A percentile compares a stretch with the other conserved stretches of the same genome.
These are phyloP conservation scores for Kluyveromyces siamensis DNA, from an alignment of 805 yeast genomes.

Conservation along the genomic window DNA sequence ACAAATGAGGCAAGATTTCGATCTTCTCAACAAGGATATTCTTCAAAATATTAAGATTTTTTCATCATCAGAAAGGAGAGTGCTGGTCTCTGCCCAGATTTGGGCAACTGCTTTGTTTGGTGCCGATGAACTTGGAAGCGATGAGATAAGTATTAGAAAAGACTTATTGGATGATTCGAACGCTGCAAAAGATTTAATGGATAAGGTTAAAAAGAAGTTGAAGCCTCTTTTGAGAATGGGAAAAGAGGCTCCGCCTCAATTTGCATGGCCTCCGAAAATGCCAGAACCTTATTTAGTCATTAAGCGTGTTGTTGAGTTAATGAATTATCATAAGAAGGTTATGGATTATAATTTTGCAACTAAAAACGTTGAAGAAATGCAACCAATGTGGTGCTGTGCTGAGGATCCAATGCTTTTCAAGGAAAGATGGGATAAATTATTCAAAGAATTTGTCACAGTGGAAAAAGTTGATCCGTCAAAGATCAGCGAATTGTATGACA, in stretches of 20 bases:
- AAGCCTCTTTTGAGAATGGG: constrained; percentile 93
- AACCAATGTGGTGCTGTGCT: constrained; percentile 88
- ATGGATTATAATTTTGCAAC: constrained; percentile 72
- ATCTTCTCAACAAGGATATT: constrained; percentile 74
- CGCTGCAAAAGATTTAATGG: constrained; percentile 98
- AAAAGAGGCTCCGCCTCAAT: constrained; percentile 92
- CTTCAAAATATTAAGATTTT: constrained; percentile 77
- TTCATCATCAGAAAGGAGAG: constrained; percentile 92
- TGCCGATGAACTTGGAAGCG: constrained; percentile 66
- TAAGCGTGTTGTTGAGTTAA: constrained; percentile 86
- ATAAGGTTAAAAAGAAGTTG: constrained; percentile 90
- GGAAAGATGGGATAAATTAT: constrained; percentile 96
- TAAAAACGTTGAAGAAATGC: constrained; percentile 59
- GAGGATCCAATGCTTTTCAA: constrained; percentile 86
- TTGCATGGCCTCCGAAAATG: constrained; percentile 98
- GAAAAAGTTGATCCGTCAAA: constrained; percentile 97
- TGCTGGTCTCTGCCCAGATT: constrained; percentile 81
- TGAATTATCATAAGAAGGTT: constrained; percentile 81
- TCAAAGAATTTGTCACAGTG: constrained; percentile 81
- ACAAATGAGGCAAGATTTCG: constrained; percentile 85
- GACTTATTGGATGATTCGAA: constrained; percentile 92
- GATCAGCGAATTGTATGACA: constrained; percentile 91
- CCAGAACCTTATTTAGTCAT: constrained; percentile 95
- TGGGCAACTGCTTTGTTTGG: constrained; percentile 72
- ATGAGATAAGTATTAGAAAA: constrained; percentile 72